Evolutionary conservation across 73 alveolate species (phyloP).

Genomic region (Paramecium pentaurelia): DNA sequence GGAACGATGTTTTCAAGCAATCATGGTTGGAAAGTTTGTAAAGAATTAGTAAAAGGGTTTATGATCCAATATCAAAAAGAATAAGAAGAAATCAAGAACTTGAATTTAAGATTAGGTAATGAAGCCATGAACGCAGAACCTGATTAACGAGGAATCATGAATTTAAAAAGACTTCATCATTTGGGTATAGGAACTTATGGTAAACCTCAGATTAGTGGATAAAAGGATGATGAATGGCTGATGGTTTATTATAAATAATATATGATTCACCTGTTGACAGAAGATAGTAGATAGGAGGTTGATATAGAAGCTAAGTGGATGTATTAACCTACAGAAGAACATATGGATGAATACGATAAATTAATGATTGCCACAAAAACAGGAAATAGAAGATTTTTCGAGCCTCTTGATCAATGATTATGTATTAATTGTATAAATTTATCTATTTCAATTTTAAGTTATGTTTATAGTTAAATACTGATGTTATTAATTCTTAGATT

Average conservation of each 20-base stretch:
- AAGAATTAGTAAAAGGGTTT: slow-evolving; percentile 15
- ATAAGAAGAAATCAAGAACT: not conserved
- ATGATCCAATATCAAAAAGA: not conserved
- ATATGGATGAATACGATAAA: slow-evolving; percentile 48
- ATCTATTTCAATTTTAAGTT: not conserved
- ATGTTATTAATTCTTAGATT: not conserved
- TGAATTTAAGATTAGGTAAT: not conserved
- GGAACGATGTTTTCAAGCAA: slow-evolving; percentile 33
- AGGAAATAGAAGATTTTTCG: slow-evolving; percentile 51
- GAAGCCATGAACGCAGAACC: slow-evolving; percentile 25
- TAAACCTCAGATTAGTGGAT: slow-evolving; percentile 37
- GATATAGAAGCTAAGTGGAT: slow-evolving; percentile 59
- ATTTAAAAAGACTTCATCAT: not conserved
- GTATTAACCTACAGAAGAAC: slow-evolving; percentile 34
- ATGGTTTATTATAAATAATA: slow-evolving; percentile 40
- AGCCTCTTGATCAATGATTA: not conserved
- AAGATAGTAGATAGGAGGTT: slow-evolving; percentile 56
- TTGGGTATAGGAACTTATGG: not conserved
- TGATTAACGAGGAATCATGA: not conserved
- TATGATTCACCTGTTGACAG: slow-evolving; percentile 43
- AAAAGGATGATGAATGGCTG: slow-evolving; percentile 61
- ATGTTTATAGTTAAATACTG: not conserved
- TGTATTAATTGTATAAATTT: not conserved
- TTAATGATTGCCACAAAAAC: not conserved
- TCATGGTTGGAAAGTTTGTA: slow-evolving; percentile 51